A percentile compares a stretch with the other conserved stretches of the same genome.
Evolutionary conservation across 2,329 filamentous ascomycete species (phyloP).

Genomic region (Monosporascus sp.): DNA sequence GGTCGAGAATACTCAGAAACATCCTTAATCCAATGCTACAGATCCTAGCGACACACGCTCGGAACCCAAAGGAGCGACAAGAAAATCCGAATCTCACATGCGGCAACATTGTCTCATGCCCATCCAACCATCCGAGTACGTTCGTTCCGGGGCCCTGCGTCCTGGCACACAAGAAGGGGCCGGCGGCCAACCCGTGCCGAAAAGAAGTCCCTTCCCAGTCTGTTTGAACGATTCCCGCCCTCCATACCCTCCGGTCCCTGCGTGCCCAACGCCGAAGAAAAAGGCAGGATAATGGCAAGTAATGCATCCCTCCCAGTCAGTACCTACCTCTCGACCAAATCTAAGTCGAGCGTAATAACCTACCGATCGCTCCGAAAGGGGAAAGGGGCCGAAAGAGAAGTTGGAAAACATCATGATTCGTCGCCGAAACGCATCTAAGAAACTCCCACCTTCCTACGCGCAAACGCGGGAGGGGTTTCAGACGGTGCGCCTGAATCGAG

Average conservation of each 20-base stretch:
- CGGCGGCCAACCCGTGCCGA: not conserved
- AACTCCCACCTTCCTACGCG: no score
- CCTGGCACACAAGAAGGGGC: not conserved
- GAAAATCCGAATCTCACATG: constrained; percentile 10
- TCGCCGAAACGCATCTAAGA: no score
- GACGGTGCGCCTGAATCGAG: no score
- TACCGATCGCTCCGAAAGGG: constrained; percentile 1
- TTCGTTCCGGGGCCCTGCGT: not conserved
- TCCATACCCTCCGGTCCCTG: not conserved
- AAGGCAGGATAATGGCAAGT: not conserved
- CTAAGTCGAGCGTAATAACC: no score
- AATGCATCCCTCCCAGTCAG: not conserved
- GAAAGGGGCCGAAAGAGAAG: constrained; percentile 4
- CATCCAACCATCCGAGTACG: constrained; percentile 10
- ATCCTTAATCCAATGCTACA: constrained; percentile 10
- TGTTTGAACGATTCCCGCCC: no score
- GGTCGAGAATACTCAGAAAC: no score
- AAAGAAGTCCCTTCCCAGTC: not conserved
- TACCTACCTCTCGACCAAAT: no score
- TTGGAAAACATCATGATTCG: no score
- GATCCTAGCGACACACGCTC: not conserved
- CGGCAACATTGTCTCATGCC: constrained; percentile 11
- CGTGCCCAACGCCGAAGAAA: constrained; percentile 7
- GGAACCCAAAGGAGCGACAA: constrained; percentile 12
- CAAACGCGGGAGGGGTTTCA: no score